Evolutionary conservation across 805 yeast species (phyloP).

Genomic region (Candida khao-thaluensis): DNA sequence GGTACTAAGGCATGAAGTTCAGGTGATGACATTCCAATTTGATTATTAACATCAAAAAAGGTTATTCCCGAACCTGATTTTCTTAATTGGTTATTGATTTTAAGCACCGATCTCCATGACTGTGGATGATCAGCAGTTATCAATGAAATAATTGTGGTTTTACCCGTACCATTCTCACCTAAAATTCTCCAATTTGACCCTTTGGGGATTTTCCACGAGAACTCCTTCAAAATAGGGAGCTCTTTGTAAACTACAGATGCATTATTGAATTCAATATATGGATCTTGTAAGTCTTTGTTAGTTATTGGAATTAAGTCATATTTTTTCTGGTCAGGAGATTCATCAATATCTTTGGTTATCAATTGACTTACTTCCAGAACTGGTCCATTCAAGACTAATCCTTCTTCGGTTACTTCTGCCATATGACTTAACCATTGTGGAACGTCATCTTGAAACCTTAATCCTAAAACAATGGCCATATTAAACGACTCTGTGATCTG

Average conservation of each 20-base stretch:
- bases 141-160: conserved; percentile 80
- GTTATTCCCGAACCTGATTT: conserved; percentile 69
- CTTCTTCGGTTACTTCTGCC: conserved; percentile 57
- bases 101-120: conserved; percentile 77
- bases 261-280: conserved; percentile 47
- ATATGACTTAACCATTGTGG: conserved; percentile 82
- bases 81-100: conserved; percentile 64
- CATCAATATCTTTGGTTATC: conserved; percentile 3
- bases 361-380: conserved; percentile 23
- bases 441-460: conserved; percentile 69
- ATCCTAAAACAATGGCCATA: conserved; percentile 68
- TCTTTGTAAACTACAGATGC: conserved; percentile 69
- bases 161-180: conserved; percentile 92
- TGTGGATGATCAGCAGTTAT: conserved; percentile 96
- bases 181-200: conserved; percentile 88
- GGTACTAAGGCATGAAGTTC: conserved; percentile 91
- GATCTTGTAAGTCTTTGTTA: conserved; percentile 5
- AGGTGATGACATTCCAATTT: conserved; percentile 88
- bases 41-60: conserved; percentile 73
- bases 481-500: conserved; percentile 32
- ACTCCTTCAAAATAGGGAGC: conserved; percentile 53
- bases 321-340: conserved; percentile 16
- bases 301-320: conserved; percentile 12
- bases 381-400: conserved; percentile 52
- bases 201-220: conserved; percentile 62